Conservation (phyloP, 371 early-diverging fungal genomes). For the Catenaria anguillulae region DNA sequence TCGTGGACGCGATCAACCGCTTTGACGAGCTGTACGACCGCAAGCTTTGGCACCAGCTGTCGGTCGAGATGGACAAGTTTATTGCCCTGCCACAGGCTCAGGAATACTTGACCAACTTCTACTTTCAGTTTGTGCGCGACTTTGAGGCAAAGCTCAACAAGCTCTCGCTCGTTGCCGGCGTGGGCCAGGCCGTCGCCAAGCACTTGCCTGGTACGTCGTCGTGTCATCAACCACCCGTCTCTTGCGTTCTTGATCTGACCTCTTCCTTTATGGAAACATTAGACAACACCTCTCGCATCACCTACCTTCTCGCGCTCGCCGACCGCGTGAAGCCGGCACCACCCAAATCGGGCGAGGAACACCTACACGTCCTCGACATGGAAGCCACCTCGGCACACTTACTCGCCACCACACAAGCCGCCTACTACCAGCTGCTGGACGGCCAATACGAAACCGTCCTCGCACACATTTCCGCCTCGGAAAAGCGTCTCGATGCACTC, state of each 20-base stretch:
- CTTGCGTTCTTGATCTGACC: too few species aligned
- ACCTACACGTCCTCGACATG: neutral
- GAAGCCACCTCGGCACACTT: conserved; percentile 59
- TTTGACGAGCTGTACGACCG: conserved; percentile 84
- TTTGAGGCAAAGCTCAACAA: conserved; percentile 88
- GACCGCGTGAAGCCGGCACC: conserved; percentile 40
- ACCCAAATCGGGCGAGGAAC: conserved; percentile 19
- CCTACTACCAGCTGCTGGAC: conserved; percentile 57
- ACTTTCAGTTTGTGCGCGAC: conserved; percentile 75
- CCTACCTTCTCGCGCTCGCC: conserved; percentile 46
- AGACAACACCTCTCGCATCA: conserved; percentile 46
- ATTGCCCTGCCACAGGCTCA: conserved; percentile 58
- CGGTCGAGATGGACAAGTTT: conserved; percentile 57
- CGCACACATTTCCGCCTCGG: conserved; percentile 66
- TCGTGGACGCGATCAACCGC: conserved; percentile 38
- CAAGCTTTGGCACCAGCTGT: conserved; percentile 96
- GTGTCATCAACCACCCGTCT: too few species aligned
- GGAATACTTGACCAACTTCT: conserved; percentile 61
- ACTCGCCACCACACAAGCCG: conserved; percentile 69
- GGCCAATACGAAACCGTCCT: conserved; percentile 65
- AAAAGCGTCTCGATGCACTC: conserved; percentile 63
- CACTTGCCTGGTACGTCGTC: conserved; percentile 54
- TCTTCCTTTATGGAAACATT: too few species aligned
- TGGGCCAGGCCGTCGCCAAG: conserved; percentile 57
- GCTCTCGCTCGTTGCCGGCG: conserved; percentile 57